Evolutionary conservation across 176 grass and related monocot species (phyloP), one percentile per base, ranked within the genome.

Genomic region (Oryza longistaminata): DNA sequence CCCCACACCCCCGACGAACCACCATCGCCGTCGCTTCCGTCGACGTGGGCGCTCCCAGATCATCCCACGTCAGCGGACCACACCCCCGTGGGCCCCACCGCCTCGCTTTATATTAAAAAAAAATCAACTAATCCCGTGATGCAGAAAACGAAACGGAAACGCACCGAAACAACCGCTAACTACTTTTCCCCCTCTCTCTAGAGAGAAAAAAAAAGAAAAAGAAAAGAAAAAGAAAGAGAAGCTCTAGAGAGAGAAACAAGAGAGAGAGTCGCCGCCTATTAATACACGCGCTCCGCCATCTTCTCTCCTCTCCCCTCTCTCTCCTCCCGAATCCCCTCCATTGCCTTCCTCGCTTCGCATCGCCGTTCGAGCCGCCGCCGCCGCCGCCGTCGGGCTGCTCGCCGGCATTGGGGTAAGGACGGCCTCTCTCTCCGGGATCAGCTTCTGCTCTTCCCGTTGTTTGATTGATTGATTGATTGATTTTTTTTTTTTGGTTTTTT

Each of bases 221-320:
- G 1, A 40, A 50, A 22, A 73, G 73, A 52, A 39, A 52, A 39
- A 55, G 71, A 6, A 22, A n/a, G 24, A 19, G 39, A 40, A 40
- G 39, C 3, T 15, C 46, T 67, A 35, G 52, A 22, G 65, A 64
- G 40, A 50, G 75, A 70, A 52, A 52, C 49, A 22, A 22, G 24
- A 34, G 22, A 7, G 53, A 6, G 34, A n/a, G 74, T 73, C 74
- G 77, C 73, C 81, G 82, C 69, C 79, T 97, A 93, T 93, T 90
- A 93, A 92, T 90, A 86, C 64, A 24, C 22, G 70, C 19, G 75
- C 62, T 61, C 68, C 48, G 21, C 68, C 64, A 2, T 10, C 45
- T 5, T 26, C 19, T 52, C 62, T 76, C 67, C 70, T 78, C 88
- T 79, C 67, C 70, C 75, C 88, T 79, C 48, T 19, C 21, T 17